phyloP scores from a whole-genome alignment of 345 rosid genomes.

The Firmiana major region DNA sequence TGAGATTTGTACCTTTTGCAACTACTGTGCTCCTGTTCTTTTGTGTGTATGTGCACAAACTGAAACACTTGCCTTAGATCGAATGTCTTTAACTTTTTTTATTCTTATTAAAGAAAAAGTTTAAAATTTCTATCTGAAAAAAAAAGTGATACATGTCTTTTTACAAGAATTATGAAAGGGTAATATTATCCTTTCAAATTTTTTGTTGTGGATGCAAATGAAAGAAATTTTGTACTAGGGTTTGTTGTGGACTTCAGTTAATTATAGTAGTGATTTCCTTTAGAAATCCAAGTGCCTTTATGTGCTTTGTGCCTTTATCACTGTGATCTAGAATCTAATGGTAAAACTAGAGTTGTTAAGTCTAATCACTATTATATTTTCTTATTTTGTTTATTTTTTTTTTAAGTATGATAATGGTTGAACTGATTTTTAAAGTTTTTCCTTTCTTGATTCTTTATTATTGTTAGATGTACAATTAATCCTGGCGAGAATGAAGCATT shows the following conservation, averaged over 20 bases:
- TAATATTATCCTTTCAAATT: background rate
- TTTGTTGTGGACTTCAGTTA: background rate
- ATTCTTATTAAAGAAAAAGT: background rate
- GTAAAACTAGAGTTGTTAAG: background rate
- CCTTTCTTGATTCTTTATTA: background rate
- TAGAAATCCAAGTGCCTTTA: background rate
- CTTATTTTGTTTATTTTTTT: background rate
- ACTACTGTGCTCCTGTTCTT: background rate
- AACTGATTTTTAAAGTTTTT: background rate
- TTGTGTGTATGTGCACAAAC: background rate
- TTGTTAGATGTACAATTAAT: constrained; percentile 82
- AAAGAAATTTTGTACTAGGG: background rate
- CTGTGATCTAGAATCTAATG: background rate
- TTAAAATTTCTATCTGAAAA: background rate
- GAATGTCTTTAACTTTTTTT: background rate
- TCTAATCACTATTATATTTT: background rate
- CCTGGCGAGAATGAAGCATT: constrained; percentile 95
- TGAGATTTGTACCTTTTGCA: background rate
- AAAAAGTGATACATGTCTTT: background rate
- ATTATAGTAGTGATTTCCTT: background rate
- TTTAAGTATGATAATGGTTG: background rate
- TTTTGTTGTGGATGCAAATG: background rate
- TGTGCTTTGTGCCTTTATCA: background rate
- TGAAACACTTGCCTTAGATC: background rate
- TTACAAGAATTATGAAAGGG: background rate